Conservation (phyloP, 768 basidiomycete genomes). For the Trametes coccinea region DNA sequence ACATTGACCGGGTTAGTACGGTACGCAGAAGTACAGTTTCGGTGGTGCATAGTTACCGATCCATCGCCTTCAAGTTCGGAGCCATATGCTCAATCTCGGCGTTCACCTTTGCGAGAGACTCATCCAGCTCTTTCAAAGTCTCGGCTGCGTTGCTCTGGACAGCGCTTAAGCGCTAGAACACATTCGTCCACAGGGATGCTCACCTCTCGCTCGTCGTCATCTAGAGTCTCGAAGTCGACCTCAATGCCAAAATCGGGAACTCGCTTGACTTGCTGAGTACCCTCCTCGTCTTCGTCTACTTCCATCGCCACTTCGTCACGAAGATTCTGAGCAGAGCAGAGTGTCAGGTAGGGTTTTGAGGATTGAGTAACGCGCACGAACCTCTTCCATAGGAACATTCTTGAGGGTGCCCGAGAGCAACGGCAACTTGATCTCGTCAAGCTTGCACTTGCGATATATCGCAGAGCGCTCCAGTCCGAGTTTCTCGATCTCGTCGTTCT, state of each 20-base stretch:
- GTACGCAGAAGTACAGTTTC: background rate
- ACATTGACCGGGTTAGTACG: background rate
- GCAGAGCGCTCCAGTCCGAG: constrained; percentile 80
- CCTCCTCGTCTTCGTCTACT: constrained; percentile 85
- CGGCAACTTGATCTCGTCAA: constrained; percentile 90
- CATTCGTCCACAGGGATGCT: constrained; percentile 17
- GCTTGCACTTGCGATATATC: constrained; percentile 87
- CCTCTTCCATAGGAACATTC: constrained; percentile 95
- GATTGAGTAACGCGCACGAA: constrained; percentile 31
- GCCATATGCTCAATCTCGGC: constrained; percentile 91
- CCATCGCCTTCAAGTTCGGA: constrained; percentile 96
- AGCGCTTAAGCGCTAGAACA: background rate
- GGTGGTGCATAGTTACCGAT: constrained; percentile 49
- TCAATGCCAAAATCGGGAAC: constrained; percentile 87
- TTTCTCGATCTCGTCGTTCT: constrained; percentile 93
- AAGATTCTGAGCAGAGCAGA: constrained; percentile 52
- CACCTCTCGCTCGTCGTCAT: constrained; percentile 74
- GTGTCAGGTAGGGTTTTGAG: background rate
- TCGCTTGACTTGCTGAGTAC: constrained; percentile 67
- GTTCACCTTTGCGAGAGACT: constrained; percentile 65
- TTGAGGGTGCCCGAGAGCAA: constrained; percentile 73
- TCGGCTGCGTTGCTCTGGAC: constrained; percentile 62
- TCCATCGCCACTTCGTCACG: constrained; percentile 91
- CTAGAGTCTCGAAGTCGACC: constrained; percentile 76
- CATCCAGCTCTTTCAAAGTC: constrained; percentile 70